Percentiles rank a stretch among this genome's conserved stretches.
These are phyloP conservation scores for Sporothrix pallida DNA, from an alignment of 2,329 filamentous ascomycete genomes.

Conservation along the genomic window DNA sequence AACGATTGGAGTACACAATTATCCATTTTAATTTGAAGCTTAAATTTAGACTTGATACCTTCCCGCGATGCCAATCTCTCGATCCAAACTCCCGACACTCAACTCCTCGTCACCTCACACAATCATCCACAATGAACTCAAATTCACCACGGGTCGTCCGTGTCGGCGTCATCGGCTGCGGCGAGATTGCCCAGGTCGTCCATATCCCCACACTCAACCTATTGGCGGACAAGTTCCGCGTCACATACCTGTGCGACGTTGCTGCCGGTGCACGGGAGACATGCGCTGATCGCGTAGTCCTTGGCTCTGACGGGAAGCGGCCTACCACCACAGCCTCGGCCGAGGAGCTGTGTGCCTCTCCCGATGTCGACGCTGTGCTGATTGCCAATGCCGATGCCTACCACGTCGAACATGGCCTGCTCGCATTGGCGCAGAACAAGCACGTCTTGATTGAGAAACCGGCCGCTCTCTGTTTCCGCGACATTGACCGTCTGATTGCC, in stretches of 20 bases:
- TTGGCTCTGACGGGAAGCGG: constrained; percentile 15
- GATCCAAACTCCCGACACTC: too few species aligned
- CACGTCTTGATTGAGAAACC: constrained; percentile 66
- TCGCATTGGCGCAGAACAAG: constrained; percentile 60
- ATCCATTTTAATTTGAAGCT: too few species aligned
- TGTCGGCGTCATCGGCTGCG: constrained; percentile 55
- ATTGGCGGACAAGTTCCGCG: constrained; percentile 52
- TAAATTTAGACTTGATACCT: too few species aligned
- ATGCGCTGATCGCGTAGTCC: constrained; percentile 40
- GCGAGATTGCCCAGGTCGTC: constrained; percentile 57
- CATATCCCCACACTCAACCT: constrained; percentile 58
- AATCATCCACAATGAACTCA: constrained; percentile 1
- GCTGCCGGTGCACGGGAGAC: constrained; percentile 46
- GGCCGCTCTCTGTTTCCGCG: constrained; percentile 55
- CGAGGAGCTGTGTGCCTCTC: constrained; percentile 50
- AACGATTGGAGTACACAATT: neutral
- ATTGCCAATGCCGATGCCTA: constrained; percentile 60
- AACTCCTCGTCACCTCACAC: too few species aligned
- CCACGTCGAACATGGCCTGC: constrained; percentile 58
- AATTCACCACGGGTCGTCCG: constrained; percentile 36
- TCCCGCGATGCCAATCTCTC: too few species aligned
- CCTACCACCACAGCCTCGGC: constrained; percentile 47
- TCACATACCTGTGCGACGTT: constrained; percentile 59
- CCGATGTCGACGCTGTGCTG: constrained; percentile 59
- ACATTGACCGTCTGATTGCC: constrained; percentile 54